A percentile compares a stretch with the other conserved stretches of the same genome.
These are phyloP conservation scores for Silene latifolia DNA, from an alignment of 148 eudicot species.

Conservation along the genomic window DNA sequence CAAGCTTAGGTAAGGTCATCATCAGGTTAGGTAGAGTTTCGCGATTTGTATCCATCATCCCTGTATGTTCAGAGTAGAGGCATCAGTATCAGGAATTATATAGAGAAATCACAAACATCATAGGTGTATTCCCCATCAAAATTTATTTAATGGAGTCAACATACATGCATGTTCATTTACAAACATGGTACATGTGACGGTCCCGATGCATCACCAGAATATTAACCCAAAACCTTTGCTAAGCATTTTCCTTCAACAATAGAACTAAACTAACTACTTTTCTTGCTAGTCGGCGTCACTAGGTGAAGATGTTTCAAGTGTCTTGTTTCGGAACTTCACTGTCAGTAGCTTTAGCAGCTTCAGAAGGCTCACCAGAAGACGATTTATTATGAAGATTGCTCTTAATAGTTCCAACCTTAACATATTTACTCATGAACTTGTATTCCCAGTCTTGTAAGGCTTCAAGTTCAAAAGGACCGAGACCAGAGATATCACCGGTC, in stretches of 20 bases:
- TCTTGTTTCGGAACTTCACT: constrained; percentile 30
- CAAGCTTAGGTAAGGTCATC: too few relatives aligned
- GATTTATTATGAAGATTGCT: constrained; percentile 64
- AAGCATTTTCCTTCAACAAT: background rate
- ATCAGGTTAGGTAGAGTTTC: too few relatives aligned
- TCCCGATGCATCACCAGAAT: background rate
- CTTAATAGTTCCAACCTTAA: constrained; percentile 82
- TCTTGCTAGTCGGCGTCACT: constrained; percentile 42
- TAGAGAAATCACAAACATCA: too few relatives aligned
- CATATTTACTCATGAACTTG: constrained; percentile 97
- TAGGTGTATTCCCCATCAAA: too few relatives aligned
- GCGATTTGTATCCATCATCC: too few relatives aligned
- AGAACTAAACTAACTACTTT: constrained; percentile 11
- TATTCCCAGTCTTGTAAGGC: constrained; percentile 97
- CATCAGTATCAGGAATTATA: too few relatives aligned
- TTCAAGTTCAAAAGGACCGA: constrained; percentile 86
- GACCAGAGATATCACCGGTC: constrained; percentile 74
- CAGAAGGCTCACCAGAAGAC: constrained; percentile 37
- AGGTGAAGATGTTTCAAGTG: constrained; percentile 18
- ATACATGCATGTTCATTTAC: constrained; percentile 22
- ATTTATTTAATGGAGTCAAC: background rate
- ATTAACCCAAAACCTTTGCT: background rate
- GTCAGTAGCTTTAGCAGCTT: constrained; percentile 26
- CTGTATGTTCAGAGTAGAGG: too few relatives aligned
- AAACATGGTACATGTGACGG: background rate